Base-by-base conservation (phyloP, 2,329 filamentous ascomycete species). In the Ophiocordyceps robertsii region DNA sequence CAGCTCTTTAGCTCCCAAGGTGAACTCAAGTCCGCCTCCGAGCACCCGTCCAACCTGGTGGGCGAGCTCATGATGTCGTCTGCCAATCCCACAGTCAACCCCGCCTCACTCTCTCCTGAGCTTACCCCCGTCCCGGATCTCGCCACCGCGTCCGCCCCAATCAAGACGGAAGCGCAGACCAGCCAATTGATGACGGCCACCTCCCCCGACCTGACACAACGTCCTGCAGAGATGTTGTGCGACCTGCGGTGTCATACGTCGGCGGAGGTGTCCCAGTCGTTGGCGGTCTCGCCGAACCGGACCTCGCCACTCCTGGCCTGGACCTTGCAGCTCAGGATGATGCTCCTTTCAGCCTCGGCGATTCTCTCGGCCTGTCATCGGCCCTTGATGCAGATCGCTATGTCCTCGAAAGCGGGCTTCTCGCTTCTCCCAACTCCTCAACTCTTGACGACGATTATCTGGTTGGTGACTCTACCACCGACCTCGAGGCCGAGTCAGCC, bases 191-290 rank as follows among this genome's bases (percentile, higher is more conserved):
- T 51, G 41, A 38, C 49, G 49, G 53, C 56, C 53, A 56, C 65
- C 69, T 75, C 82, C 68, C 75, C 84, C 79, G 86, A 93, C 76
- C 70, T 78, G 92, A 92, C 89, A 95, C 92, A 95, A 95, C 89
- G 93, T 95, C 89, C 92, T 96, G 92, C 92, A 75, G 92, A 77
- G 89, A 82, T 95, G 90, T 95, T 96, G 92, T 96, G 83, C 64
- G 92, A 95, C 92, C 92, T 94, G 92, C 92, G 84, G 92, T 98
- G 92, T 96, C 92, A 82, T 90, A 89, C 79, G 82, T 90, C 84
- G 83, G 77, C 69, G 72, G 75, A 74, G 66, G 69, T 67, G 63
- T 64, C 67, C 56, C 63, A 60, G 61, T 61, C 63, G 54, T 68
- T 64, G 59, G 57, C 51, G 59, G 58, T 56, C 54, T 67, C 63